Evolutionary conservation across 345 rosid species (phyloP), one percentile per base, ranked within the genome.

Genomic region (Gossypium mustelinum): DNA sequence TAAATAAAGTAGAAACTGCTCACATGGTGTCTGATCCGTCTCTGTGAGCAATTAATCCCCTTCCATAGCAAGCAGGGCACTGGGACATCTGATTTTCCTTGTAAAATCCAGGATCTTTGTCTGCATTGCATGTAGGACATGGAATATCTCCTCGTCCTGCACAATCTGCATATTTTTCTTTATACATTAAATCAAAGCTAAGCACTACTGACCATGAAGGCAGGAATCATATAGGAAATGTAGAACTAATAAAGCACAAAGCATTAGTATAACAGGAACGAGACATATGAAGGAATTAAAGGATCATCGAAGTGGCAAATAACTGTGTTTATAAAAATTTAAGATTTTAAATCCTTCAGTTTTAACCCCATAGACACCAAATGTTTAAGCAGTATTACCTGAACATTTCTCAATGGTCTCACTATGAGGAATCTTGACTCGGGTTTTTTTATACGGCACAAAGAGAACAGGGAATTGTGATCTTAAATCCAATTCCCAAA

Each of bases 21-120:
- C 41, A 34, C 41, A 34, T 34, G 41, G 41, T 34, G 41, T 34
- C 41, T 34, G 7, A 94, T 76, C 97, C 98, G 79, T 92, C 97
- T 85, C 77, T 86, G 81, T 85, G 98, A 78, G 98, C 98, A 79
- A 89, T 82, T 70, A 92, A 87, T 79, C 97, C 98, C 84, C 98
- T 90, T 66, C 97, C 98, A 68, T 87, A 72, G 85, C 97, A 94
- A 70, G 75, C 57, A 20, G 88, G 64, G 77, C 98, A 94, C 22
- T 76, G 78, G 77, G 51, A 78, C 97, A 84, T 83, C 85, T 78
- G 97, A 71, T 89, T 89, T 34, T 83, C 89, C 84, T 86, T 89
- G 71, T 88, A 90, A 81, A 70, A 85, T 48, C 97, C 98, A 0
- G 89, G 91, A 73, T 92, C 98, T 79, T 86, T 90, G 68, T 86